Percentiles rank a stretch among this genome's conserved stretches.
Conservation (phyloP, 2,329 filamentous ascomycete species). For the Alternaria sp. region DNA sequence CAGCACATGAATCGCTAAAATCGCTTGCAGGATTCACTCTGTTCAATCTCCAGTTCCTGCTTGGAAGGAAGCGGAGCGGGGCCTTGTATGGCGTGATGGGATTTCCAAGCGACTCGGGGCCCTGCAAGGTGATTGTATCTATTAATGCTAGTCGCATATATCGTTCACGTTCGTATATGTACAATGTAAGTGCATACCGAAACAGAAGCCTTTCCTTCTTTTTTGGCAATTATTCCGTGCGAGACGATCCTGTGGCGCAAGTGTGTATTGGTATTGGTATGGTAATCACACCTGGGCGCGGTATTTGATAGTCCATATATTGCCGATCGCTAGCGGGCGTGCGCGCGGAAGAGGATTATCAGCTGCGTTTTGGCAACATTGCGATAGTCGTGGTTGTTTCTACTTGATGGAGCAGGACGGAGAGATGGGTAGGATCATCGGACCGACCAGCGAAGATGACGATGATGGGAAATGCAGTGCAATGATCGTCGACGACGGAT, state of each 20-base stretch:
- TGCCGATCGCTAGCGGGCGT: neutral
- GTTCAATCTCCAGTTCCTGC: neutral
- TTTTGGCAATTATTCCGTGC: neutral
- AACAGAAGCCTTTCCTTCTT: neutral
- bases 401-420: neutral
- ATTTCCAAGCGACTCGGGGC: neutral
- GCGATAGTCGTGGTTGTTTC: neutral
- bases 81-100: neutral
- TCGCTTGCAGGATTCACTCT: neutral
- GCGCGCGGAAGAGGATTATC: neutral
- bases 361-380: neutral
- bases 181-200: neutral
- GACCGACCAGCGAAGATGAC: neutral
- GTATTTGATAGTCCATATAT: neutral
- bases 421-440: neutral
- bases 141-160: too few relatives aligned
- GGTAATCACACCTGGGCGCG: neutral
- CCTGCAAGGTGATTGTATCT: too few relatives aligned
- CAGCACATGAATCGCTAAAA: neutral
- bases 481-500: neutral
- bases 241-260: neutral
- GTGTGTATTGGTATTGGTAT: neutral
- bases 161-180: too few relatives aligned
- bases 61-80: constrained; percentile 7
- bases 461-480: neutral